phyloP scores from a whole-genome alignment of 768 basidiomycete species.

The Neoboletus brunneissimus region DNA sequence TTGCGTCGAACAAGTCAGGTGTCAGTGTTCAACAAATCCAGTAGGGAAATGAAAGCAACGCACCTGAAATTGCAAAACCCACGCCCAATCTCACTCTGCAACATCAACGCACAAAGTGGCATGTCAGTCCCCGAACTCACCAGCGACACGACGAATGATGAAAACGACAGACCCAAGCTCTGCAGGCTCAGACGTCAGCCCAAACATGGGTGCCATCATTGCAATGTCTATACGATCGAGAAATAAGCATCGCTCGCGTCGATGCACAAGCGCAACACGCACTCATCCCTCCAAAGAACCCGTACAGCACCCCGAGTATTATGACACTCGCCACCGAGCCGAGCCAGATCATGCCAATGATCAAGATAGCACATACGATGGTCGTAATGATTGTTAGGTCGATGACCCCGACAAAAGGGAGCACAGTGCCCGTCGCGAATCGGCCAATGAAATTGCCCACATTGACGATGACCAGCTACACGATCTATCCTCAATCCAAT shows the following conservation, averaged over 20 bases:
- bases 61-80: constrained; percentile 44
- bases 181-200: constrained; percentile 42
- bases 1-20: not conserved
- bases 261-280: constrained; percentile 2
- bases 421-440: constrained; percentile 39
- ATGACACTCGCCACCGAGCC: constrained; percentile 37
- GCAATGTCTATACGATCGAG: constrained; percentile 31
- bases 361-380: constrained; percentile 34
- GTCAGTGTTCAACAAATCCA: not conserved
- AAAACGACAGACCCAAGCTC: constrained; percentile 47
- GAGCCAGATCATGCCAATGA: constrained; percentile 47
- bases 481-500: not conserved
- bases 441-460: constrained; percentile 48
- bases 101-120: not conserved
- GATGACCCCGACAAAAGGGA: constrained; percentile 41
- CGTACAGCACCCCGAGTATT: constrained; percentile 44
- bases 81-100: constrained; percentile 42
- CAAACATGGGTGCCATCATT: constrained; percentile 43
- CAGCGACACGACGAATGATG: not conserved
- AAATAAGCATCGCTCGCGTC: not conserved
- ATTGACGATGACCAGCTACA: constrained; percentile 53
- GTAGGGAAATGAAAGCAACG: constrained; percentile 2
- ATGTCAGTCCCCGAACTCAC: not conserved
- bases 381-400: constrained; percentile 41
- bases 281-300: constrained; percentile 48